These are phyloP conservation scores for Tripidium arundinaceum DNA, from an alignment of 202 grass and related monocot genomes.

Conservation along the genomic window DNA sequence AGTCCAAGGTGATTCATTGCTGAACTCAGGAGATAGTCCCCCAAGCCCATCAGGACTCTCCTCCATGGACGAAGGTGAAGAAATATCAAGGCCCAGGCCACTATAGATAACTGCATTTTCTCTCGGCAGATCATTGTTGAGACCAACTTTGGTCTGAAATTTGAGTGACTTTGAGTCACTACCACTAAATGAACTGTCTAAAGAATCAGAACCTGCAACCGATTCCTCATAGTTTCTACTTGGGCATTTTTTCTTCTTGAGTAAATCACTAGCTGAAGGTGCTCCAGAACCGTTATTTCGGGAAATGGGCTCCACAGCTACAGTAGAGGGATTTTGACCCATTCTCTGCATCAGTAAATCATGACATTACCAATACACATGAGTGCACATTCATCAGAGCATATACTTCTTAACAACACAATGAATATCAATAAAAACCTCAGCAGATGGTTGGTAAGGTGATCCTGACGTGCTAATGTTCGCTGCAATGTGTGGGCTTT, in stretches of 20 bases:
- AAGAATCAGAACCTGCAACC: conserved; percentile 22
- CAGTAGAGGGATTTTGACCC: conserved; percentile 40
- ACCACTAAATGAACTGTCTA: conserved; percentile 34
- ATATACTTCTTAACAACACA: background rate
- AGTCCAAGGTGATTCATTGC: conserved; percentile 64
- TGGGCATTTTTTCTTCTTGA: conserved; percentile 33
- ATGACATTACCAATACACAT: conserved; percentile 4
- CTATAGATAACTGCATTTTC: conserved; percentile 69
- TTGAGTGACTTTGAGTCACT: conserved; percentile 58
- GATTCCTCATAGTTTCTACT: conserved; percentile 28
- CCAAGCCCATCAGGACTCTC: conserved; percentile 50
- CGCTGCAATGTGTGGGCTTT: conserved; percentile 29
- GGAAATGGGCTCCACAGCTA: conserved; percentile 36
- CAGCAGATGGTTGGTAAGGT: conserved; percentile 38
- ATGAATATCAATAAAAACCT: conserved; percentile 40
- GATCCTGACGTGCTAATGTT: conserved; percentile 42
- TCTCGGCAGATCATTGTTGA: conserved; percentile 35
- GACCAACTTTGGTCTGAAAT: conserved; percentile 59
- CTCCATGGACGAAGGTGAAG: conserved; percentile 60
- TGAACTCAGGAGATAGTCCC: conserved; percentile 42
- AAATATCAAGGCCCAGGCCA: conserved; percentile 74
- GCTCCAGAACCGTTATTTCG: conserved; percentile 29
- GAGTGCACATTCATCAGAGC: background rate
- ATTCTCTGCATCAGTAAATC: conserved; percentile 41
- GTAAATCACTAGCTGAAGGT: conserved; percentile 37